Conservation (phyloP, 169 alveolate genomes). For the Plasmodium gonderi region DNA sequence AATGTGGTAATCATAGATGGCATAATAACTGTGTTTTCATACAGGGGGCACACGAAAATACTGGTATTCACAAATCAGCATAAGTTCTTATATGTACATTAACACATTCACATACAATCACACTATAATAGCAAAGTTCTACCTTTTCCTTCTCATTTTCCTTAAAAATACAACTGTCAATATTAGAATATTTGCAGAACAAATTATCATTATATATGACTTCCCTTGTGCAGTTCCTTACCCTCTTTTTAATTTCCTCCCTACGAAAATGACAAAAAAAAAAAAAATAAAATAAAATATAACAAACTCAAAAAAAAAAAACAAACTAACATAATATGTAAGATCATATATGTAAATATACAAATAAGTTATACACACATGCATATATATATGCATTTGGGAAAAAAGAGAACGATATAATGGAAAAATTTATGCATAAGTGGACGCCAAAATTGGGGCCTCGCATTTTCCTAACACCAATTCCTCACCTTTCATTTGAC, state of each 20-base stretch:
- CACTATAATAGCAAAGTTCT: neutral
- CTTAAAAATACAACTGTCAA: conserved; percentile 49
- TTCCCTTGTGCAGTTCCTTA: conserved; percentile 34
- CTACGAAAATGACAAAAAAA: conserved; percentile 4
- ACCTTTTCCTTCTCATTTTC: conserved; percentile 63
- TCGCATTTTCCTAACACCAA: no score
- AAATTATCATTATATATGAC: conserved; percentile 46
- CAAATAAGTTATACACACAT: neutral
- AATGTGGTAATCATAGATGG: neutral
- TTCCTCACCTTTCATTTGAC: conserved; percentile 29
- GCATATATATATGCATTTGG: neutral
- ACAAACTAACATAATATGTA: no score
- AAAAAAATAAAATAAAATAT: neutral
- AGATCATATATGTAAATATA: neutral
- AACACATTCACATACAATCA: neutral
- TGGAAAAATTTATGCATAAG: no score
- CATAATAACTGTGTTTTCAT: neutral
- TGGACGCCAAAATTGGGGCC: neutral
- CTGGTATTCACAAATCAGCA: conserved; percentile 10
- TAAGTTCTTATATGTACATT: neutral
- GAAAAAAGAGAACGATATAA: no score
- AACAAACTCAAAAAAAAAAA: neutral
- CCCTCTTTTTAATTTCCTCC: conserved; percentile 2
- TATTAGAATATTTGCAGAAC: conserved; percentile 58
- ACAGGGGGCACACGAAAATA: neutral